Evolutionary conservation across 305 asterid species (phyloP), one percentile per base, ranked within the genome.

Genomic region (Ilex paraguariensis): DNA sequence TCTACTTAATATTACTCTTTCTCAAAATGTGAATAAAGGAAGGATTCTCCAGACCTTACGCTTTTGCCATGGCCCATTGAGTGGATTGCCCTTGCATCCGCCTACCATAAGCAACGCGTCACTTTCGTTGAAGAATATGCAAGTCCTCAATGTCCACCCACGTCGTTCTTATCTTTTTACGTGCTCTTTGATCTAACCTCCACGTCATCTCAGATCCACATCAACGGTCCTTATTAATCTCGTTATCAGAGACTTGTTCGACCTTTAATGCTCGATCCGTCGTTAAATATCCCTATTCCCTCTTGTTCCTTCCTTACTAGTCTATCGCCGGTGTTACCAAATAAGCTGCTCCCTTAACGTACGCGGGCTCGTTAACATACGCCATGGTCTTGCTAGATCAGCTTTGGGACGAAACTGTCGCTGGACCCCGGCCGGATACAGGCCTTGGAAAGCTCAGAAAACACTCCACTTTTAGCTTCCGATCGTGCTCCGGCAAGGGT

Each of bases 401-500:
- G 80, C 91, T 87, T 50, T 87, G 95, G 95, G 95, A 87, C 16
- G 95, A 87, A 52, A 85, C 95, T 21, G 83, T 90, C 44, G 97
- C 96, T 62, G 97, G 97, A 13, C 97, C 97, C 49, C 81, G 61
- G 60, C 97, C 97, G 36, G 97, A 91, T n/a, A 73, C 62, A 66
- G 97, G 97, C 69, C 95, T 90, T 52, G 96, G 96, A n/a, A 90
- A 86, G 78, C 95, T 90, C 42, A 73, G 97, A 32, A 90, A 87
- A 66, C 64, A 82, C 39, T 56, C 88, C 5, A 79, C 96, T 11
- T 88, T 87, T 76, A 79, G 69, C 71, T 69, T 64, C 74, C 78
- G 91, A 50, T 62, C 95, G 0, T 73, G 68, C 71, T 68, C 87
- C 82, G 81, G 84, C 81, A 84, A 84, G 87, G 95, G 96, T 90